phyloP scores from a whole-genome alignment of 768 basidiomycete genomes.

The Cubamyces lactineus region DNA sequence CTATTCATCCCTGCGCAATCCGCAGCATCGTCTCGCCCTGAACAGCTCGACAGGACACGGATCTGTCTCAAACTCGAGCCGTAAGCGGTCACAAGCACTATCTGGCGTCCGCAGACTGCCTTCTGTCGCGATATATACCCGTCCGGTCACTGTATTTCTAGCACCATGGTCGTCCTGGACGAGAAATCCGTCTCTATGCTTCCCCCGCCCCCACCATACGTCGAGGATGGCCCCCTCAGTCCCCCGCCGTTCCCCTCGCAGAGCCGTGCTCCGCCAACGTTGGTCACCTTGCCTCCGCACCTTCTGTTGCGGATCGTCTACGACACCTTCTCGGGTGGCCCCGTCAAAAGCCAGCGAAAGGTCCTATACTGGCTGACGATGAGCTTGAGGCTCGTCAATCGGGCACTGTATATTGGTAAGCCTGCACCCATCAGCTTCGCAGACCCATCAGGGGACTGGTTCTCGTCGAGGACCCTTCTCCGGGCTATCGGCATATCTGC shows the following conservation, averaged over 20 bases:
- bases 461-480: background rate
- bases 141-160: slow-evolving; percentile 14
- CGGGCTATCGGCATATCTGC: background rate
- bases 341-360: slow-evolving; percentile 59
- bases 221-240: slow-evolving; percentile 25
- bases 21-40: slow-evolving; percentile 14
- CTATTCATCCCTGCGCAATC: slow-evolving; percentile 19
- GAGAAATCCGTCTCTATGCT: slow-evolving; percentile 42
- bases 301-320: slow-evolving; percentile 73
- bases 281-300: slow-evolving; percentile 56
- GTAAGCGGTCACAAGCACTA: slow-evolving; percentile 19
- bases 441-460: background rate
- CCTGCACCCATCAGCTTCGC: background rate
- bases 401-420: slow-evolving; percentile 68
- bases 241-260: slow-evolving; percentile 42
- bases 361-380: slow-evolving; percentile 73
- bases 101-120: slow-evolving; percentile 10
- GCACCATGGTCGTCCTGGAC: slow-evolving; percentile 48
- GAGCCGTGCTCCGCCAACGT: slow-evolving; percentile 16
- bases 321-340: slow-evolving; percentile 57
- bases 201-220: slow-evolving; percentile 45
- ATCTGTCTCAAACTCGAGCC: slow-evolving; percentile 7
- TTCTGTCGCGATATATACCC: slow-evolving; percentile 18
- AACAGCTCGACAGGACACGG: slow-evolving; percentile 1
- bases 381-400: slow-evolving; percentile 65